Percentiles rank a stretch among this genome's conserved stretches.
Conservation (phyloP, 352 stramenopile genomes). For the Thraustochytrium striatum region DNA sequence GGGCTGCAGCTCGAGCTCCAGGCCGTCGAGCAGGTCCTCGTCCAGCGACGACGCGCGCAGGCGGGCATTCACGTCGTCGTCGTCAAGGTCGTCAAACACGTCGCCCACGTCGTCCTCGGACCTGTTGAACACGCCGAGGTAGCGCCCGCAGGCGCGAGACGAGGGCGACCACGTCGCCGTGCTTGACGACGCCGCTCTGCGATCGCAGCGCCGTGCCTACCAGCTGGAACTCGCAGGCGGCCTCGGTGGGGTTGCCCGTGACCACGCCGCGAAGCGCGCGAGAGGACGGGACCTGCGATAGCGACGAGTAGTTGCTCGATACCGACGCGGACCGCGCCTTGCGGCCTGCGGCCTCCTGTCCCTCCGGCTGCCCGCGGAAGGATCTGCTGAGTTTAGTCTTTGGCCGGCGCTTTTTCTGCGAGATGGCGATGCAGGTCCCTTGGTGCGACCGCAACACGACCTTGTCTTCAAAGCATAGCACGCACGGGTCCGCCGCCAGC, state of each 20-base stretch:
- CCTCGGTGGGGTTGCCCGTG: slow-evolving; percentile 43
- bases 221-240: slow-evolving; percentile 37
- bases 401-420: not conserved
- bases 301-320: not conserved
- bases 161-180: slow-evolving; percentile 42
- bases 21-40: no score
- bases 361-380: not conserved
- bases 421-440: slow-evolving; percentile 34
- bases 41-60: not conserved
- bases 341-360: not conserved
- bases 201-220: not conserved
- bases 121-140: slow-evolving; percentile 37
- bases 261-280: not conserved
- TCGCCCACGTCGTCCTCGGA: slow-evolving; percentile 21
- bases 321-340: not conserved
- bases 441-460: slow-evolving; percentile 38
- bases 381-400: not conserved
- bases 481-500: slow-evolving; percentile 7
- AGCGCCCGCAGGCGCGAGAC: slow-evolving; percentile 10
- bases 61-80: not conserved
- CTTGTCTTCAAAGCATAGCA: slow-evolving; percentile 45
- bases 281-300: not conserved
- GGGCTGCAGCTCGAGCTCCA: not conserved
- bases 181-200: slow-evolving; percentile 19
- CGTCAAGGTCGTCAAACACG: not conserved